Percentiles rank a stretch among this genome's conserved stretches.
Conservation (phyloP, 1,284 basidiomycete genomes). For the Pseudozyma pruni region DNA sequence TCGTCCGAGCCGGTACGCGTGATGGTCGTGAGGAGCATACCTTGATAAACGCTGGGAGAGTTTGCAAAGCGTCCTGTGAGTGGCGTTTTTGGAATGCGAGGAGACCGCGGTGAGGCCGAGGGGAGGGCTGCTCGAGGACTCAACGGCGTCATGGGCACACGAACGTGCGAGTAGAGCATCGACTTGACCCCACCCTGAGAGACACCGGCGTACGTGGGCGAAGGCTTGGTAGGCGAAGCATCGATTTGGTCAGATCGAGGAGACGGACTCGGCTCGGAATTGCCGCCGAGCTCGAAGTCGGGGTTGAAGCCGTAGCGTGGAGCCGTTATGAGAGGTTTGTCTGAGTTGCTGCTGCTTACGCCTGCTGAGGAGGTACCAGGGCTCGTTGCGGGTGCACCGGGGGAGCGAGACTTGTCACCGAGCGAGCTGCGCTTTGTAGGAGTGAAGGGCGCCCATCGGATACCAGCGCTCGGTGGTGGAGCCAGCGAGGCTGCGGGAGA, state of each 20-base stretch:
- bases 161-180: constrained; percentile 18
- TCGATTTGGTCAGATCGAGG: background rate
- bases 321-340: constrained; percentile 14
- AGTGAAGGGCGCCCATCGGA: constrained; percentile 7
- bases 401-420: background rate
- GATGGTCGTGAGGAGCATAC: constrained; percentile 30
- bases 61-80: constrained; percentile 15
- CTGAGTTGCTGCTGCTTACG: constrained; percentile 15
- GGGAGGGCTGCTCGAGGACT: constrained; percentile 14
- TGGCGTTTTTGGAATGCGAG: constrained; percentile 6
- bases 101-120: constrained; percentile 1
- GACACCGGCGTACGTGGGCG: constrained; percentile 16
- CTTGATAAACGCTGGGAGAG: constrained; percentile 17
- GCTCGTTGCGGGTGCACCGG: constrained; percentile 1
- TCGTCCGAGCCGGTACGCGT: constrained; percentile 12
- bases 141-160: constrained; percentile 2
- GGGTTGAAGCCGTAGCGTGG: constrained; percentile 36
- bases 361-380: constrained; percentile 1
- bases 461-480: constrained; percentile 4
- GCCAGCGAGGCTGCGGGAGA: constrained; percentile 8
- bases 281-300: constrained; percentile 10
- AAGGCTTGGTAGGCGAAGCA: constrained; percentile 21
- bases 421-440: constrained; percentile 17
- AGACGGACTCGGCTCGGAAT: background rate
- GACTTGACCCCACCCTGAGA: constrained; percentile 19